Evolutionary conservation across 805 yeast genomes (phyloP), one percentile per base, ranked within the genome.

Genomic region (Candida dajiaensis): DNA sequence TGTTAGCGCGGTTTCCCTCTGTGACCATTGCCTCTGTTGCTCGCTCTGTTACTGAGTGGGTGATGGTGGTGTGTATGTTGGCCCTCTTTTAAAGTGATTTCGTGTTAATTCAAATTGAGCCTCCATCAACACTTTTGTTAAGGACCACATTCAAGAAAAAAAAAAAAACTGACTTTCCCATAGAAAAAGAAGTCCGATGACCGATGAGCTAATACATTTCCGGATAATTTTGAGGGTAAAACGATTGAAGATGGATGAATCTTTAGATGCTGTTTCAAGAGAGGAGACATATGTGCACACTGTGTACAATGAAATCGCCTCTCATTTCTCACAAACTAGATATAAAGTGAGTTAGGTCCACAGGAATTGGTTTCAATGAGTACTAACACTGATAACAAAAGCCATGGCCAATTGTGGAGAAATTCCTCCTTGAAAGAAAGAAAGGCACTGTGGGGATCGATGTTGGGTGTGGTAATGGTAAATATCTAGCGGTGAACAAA

Each of bases 391-490:
- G 12, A 8, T 13, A 7, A 33, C 42, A 33, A n/a, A n/a, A 71
- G 69, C 97, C 98, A 23, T 94, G 99, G 99, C 98, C 98, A 8
- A 81, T 89, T 19, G 99, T 94, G 22, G 87, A 86, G 43, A 64
- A 73, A 49, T 94, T 85, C 59, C 66, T 94, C 40, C 59, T 55
- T 11, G 54, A 64, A 1, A 76, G 78, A 55, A 49, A 61, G 0
- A 67, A 68, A 6, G 84, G 88, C 38, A 67, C 83, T 1, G 51
- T 92, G 0, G 99, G 99, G 1, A 72, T 89, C 25, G 99, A 94
- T 67, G 88, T 92, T 19, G 99, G 99, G 0, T 92, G 98, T 64
- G 99, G 99, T 3, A 94, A 94, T 63, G 99, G 99, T 2, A 94
- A 94, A 61, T 94, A 94, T 61, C 64, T 92, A 37, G 76, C 76